phyloP scores from a whole-genome alignment of 768 basidiomycete species.

The Leccinum truebloodii region DNA sequence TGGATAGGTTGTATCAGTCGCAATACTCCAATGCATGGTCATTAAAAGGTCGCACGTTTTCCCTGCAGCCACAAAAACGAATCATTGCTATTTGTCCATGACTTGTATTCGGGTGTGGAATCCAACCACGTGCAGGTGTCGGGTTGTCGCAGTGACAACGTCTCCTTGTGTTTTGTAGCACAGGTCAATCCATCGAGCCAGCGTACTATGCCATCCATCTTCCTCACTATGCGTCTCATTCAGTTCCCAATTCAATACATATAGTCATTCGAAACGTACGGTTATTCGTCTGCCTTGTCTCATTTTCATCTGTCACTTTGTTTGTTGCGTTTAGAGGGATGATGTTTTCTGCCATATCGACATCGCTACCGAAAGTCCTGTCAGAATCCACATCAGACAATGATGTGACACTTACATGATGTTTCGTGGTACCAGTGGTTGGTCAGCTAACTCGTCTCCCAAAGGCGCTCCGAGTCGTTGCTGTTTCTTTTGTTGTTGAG shows the following conservation, averaged over 20 bases:
- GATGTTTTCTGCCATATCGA: background rate
- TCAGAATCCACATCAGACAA: background rate
- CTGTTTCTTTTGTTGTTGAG: background rate
- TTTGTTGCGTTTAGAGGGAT: background rate
- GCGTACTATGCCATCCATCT: constrained; percentile 8
- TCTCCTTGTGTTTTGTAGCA: constrained; percentile 13
- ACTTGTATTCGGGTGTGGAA: constrained; percentile 1
- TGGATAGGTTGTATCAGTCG: background rate
- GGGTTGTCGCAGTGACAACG: constrained; percentile 7
- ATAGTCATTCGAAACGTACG: background rate
- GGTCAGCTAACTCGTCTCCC: no score
- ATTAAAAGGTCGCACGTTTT: constrained; percentile 13
- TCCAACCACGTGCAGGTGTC: constrained; percentile 17
- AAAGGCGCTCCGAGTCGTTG: background rate
- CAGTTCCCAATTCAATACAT: background rate
- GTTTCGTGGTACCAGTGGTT: background rate
- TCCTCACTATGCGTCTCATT: constrained; percentile 2
- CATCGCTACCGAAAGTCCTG: background rate
- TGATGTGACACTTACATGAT: background rate
- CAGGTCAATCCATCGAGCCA: constrained; percentile 18
- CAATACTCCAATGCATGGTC: background rate
- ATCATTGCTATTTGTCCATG: constrained; percentile 2
- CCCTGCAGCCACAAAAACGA: constrained; percentile 20
- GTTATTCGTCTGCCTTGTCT: background rate
- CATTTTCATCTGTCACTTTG: background rate